Evolutionary conservation across 2,329 filamentous ascomycete species (phyloP).

Genomic region (Aspergillus arachidicola): DNA sequence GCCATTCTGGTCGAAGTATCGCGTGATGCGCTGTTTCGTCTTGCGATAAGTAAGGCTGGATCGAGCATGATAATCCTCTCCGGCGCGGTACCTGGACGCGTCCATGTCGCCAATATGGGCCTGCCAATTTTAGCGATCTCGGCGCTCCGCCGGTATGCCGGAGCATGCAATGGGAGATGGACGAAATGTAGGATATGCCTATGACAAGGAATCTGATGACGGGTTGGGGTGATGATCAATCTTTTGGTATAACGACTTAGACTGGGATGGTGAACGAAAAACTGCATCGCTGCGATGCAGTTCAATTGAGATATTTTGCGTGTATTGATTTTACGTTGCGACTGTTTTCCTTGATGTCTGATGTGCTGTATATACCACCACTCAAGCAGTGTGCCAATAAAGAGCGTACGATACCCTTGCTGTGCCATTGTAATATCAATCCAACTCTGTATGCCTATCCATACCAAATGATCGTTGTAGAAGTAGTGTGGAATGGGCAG

Average conservation of each 20-base stretch:
- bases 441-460: not conserved
- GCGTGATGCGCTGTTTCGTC: slow-evolving; percentile 8
- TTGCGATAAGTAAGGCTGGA: slow-evolving; percentile 7
- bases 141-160: slow-evolving; percentile 1
- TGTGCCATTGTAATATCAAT: not conserved
- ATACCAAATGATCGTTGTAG: no score
- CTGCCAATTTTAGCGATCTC: not conserved
- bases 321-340: slow-evolving; percentile 18
- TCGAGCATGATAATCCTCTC: slow-evolving; percentile 1
- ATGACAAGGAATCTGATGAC: slow-evolving; percentile 2
- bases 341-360: slow-evolving; percentile 25
- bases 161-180: not conserved
- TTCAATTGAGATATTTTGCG: slow-evolving; percentile 16
- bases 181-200: slow-evolving; percentile 6
- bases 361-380: slow-evolving; percentile 44
- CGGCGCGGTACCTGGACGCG: not conserved
- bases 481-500: no score
- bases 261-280: slow-evolving; percentile 1
- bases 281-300: slow-evolving; percentile 8
- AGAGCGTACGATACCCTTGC: slow-evolving; percentile 40
- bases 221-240: not conserved
- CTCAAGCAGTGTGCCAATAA: slow-evolving; percentile 38
- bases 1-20: slow-evolving; percentile 22
- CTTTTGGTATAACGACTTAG: slow-evolving; percentile 8
- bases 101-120: not conserved